Conservation (phyloP, 2,329 filamentous ascomycete species). For the Aspergillus proliferans region DNA sequence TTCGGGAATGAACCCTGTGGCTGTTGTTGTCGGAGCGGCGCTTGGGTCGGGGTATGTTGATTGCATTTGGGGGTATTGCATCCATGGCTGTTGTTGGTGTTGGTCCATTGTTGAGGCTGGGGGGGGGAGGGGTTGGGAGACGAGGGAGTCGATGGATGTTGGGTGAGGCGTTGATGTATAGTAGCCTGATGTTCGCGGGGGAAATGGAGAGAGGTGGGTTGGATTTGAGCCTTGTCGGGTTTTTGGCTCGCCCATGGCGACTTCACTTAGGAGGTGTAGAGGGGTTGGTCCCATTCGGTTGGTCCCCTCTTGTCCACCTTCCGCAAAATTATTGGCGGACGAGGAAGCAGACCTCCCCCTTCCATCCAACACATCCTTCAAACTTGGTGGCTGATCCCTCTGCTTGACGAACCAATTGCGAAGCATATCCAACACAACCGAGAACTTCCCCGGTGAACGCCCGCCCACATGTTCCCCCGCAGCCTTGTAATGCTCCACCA, state of each 20-base stretch:
- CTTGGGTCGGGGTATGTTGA: conserved; percentile 14
- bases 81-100: conserved; percentile 1
- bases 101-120: not conserved
- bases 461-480: conserved; percentile 59
- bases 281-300: conserved; percentile 22
- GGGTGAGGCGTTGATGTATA: not conserved
- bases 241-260: conserved; percentile 32
- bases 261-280: conserved; percentile 35
- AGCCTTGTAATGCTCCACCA: conserved; percentile 62
- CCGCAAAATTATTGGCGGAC: not conserved
- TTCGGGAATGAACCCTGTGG: not conserved
- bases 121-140: conserved; percentile 8
- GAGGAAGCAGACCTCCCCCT: not conserved
- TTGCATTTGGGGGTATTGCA: not conserved
- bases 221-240: not conserved
- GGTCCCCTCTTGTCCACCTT: not conserved
- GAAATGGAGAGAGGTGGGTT: conserved; percentile 4
- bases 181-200: not conserved
- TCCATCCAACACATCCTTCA: conserved; percentile 19
- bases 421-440: conserved; percentile 64
- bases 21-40: not conserved
- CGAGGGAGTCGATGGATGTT: conserved; percentile 3
- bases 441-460: conserved; percentile 62
- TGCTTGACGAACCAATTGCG: conserved; percentile 59
- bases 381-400: conserved; percentile 32